These are phyloP conservation scores for Ganoderma meredithae DNA, from an alignment of 1,284 basidiomycete species.

Conservation along the genomic window DNA sequence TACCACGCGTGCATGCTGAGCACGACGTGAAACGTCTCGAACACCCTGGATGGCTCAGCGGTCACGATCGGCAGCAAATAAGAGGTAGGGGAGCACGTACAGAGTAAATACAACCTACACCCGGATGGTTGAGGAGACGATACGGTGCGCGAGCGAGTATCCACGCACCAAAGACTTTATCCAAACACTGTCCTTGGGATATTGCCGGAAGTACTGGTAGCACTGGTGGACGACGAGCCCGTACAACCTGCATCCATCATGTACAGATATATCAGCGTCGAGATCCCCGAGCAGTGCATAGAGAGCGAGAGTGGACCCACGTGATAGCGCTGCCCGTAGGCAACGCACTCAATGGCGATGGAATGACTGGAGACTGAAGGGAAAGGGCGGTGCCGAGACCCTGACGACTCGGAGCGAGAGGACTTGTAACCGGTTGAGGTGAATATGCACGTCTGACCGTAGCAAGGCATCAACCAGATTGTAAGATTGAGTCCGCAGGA, in stretches of 20 bases:
- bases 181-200: conserved; percentile 7
- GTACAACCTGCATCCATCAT: conserved; percentile 10
- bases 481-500: too few species aligned
- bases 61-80: background rate
- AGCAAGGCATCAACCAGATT: too few species aligned
- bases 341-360: too few species aligned
- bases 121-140: background rate
- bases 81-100: background rate
- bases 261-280: too few species aligned
- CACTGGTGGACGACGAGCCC: conserved; percentile 17
- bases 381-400: too few species aligned
- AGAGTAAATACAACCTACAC: background rate
- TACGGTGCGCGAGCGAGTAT: background rate
- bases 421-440: too few species aligned
- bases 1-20: conserved; percentile 16
- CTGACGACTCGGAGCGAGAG: too few species aligned
- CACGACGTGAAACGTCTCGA: conserved; percentile 20
- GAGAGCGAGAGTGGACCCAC: conserved; percentile 1
- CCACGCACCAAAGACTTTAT: conserved; percentile 9
- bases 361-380: too few species aligned
- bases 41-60: background rate
- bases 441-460: too few species aligned
- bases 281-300: background rate
- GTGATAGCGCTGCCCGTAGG: background rate
- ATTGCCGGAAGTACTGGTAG: conserved; percentile 10